A percentile compares a stretch with the other conserved stretches of the same genome.
phyloP scores from a whole-genome alignment of 805 yeast genomes.

The Wickerhamomyces kurtzmanii region DNA sequence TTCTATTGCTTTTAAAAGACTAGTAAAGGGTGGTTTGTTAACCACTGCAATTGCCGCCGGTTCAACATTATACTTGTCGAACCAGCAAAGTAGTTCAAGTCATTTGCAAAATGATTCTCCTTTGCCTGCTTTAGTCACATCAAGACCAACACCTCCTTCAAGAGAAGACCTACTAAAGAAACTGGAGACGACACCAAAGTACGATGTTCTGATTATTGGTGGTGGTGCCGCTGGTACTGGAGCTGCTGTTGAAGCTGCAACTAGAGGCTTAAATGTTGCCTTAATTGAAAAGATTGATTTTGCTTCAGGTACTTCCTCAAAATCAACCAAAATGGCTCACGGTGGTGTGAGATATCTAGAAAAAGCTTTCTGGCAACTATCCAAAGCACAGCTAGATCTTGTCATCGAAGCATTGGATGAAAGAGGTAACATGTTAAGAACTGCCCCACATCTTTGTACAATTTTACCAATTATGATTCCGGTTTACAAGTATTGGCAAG shows the following conservation, averaged over 20 bases:
- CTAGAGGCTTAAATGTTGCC: constrained; percentile 86
- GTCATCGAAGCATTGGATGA: constrained; percentile 87
- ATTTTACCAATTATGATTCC: constrained; percentile 92
- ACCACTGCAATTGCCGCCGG: constrained; percentile 15
- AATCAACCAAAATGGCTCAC: constrained; percentile 93
- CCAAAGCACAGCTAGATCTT: constrained; percentile 80
- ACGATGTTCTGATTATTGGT: constrained; percentile 82
- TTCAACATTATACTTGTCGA: constrained; percentile 3
- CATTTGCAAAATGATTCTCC: constrained; percentile 10
- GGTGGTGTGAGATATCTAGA: constrained; percentile 96
- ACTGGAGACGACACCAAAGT: constrained; percentile 39
- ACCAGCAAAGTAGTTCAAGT: constrained; percentile 3
- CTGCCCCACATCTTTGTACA: constrained; percentile 86
- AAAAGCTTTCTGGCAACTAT: constrained; percentile 87
- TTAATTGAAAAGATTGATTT: constrained; percentile 82
- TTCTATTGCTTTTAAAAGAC: constrained; percentile 17
- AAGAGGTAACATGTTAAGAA: constrained; percentile 74
- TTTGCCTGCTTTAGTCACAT: constrained; percentile 28
- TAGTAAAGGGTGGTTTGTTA: constrained; percentile 12
- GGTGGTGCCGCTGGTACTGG: constrained; percentile 98
- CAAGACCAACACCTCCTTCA: constrained; percentile 41
- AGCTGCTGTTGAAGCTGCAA: constrained; percentile 81
- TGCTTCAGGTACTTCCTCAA: constrained; percentile 88
- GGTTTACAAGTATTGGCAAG: constrained; percentile 93
- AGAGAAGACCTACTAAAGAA: constrained; percentile 42